These are phyloP conservation scores for Paramecium pentaurelia DNA, from an alignment of 73 alveolate genomes.

Conservation along the genomic window DNA sequence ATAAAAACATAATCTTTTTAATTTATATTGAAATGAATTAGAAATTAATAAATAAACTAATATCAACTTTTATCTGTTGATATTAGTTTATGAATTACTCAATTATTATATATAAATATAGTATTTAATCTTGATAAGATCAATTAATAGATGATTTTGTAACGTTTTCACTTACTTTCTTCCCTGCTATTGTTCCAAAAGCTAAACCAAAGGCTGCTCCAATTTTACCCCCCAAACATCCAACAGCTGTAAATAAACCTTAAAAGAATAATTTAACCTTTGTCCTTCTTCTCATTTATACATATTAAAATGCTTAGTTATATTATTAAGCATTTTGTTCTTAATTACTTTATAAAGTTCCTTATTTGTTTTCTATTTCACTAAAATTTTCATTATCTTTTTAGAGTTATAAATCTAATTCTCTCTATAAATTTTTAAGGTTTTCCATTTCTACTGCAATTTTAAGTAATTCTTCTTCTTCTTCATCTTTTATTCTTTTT, in stretches of 20 bases:
- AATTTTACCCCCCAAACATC: slow-evolving; percentile 2
- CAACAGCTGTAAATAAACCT: not conserved
- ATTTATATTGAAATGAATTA: not conserved
- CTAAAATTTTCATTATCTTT: not conserved
- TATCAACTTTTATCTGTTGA: not conserved
- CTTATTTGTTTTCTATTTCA: not conserved
- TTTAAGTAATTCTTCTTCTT: not conserved
- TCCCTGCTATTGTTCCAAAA: not conserved
- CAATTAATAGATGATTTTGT: not conserved
- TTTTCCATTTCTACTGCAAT: not conserved
- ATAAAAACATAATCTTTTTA: not conserved
- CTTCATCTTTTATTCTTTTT: not conserved
- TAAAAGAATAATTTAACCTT: not conserved
- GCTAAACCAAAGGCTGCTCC: not conserved
- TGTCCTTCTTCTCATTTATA: slow-evolving; percentile 13
- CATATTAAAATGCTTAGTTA: not conserved
- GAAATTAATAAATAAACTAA: not conserved
- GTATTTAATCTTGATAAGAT: not conserved
- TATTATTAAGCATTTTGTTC: not conserved
- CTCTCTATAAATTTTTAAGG: not conserved
- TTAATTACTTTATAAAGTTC: not conserved
- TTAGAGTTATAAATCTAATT: not conserved
- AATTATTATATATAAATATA: too few species aligned
- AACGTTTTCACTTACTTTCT: not conserved
- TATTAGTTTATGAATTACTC: too few species aligned